Evolutionary conservation across 2,329 filamentous ascomycete species (phyloP).

Genomic region (Monascus ruber): DNA sequence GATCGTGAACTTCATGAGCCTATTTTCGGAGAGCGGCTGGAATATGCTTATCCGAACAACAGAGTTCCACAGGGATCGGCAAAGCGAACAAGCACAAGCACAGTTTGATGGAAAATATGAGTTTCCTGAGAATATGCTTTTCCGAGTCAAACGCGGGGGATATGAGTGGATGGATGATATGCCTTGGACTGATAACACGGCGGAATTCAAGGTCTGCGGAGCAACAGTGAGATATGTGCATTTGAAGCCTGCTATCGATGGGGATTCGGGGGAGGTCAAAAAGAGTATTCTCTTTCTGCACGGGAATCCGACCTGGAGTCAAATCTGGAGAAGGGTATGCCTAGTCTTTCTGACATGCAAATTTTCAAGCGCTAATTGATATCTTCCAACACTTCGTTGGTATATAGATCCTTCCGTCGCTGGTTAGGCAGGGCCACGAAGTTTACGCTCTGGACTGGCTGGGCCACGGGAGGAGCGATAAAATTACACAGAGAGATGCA

Average conservation of each 20-base stretch:
- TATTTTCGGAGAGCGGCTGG: not conserved
- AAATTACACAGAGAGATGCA: not conserved
- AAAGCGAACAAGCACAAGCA: not conserved
- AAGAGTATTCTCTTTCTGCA: constrained; percentile 6
- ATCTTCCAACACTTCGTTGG: not conserved
- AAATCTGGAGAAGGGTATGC: constrained; percentile 7
- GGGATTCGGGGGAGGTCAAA: not conserved
- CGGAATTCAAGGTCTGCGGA: not conserved
- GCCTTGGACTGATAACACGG: not conserved
- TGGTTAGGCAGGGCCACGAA: constrained; percentile 4
- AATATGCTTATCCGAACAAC: not conserved
- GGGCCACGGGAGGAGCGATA: constrained; percentile 9
- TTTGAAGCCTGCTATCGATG: not conserved
- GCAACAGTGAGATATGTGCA: not conserved
- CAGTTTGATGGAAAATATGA: not conserved
- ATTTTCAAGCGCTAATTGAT: too few relatives aligned
- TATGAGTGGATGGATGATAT: not conserved
- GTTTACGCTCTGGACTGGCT: constrained; percentile 6
- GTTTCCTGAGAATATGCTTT: not conserved
- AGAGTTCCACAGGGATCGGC: not conserved
- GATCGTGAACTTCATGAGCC: not conserved
- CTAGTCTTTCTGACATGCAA: too few relatives aligned
- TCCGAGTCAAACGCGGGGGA: not conserved
- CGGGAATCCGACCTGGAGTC: constrained; percentile 8
- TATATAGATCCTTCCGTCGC: not conserved